These are phyloP conservation scores for Rubus idaeus DNA, from an alignment of 306 rosid species.

Conservation along the genomic window DNA sequence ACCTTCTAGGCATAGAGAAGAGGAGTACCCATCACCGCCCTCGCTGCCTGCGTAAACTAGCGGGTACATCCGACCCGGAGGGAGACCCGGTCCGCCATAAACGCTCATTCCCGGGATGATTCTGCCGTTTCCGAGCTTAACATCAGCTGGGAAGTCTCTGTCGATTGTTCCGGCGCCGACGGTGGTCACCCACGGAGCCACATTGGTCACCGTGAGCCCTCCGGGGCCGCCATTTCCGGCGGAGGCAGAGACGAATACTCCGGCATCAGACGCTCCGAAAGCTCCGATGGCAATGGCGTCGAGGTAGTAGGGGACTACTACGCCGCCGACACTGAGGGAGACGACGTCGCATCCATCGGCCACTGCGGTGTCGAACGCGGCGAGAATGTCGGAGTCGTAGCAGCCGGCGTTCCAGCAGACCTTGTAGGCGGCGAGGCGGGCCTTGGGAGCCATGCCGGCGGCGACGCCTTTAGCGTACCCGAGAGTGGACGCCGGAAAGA, in stretches of 20 bases:
- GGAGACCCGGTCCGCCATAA: constrained; percentile 72
- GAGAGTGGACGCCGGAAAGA: constrained; percentile 65
- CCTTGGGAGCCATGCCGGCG: constrained; percentile 93
- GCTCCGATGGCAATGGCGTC: constrained; percentile 79
- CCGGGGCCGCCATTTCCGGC: constrained; percentile 96
- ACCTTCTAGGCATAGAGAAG: constrained; percentile 79
- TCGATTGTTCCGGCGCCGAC: constrained; percentile 96
- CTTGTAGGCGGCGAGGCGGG: constrained; percentile 73
- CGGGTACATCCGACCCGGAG: constrained; percentile 67
- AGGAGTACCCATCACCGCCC: constrained; percentile 74
- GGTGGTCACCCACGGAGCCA: constrained; percentile 88
- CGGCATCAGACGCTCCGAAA: constrained; percentile 54
- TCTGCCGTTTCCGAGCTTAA: constrained; percentile 73
- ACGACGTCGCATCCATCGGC: constrained; percentile 74
- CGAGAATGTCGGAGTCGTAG: constrained; percentile 79
- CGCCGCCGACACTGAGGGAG: constrained; percentile 89
- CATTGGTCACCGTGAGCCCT: constrained; percentile 72
- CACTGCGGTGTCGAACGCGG: constrained; percentile 82
- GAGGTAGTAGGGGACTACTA: constrained; percentile 78
- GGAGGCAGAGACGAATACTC: constrained; percentile 77
- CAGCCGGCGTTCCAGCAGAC: constrained; percentile 86
- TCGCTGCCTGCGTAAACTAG: constrained; percentile 67
- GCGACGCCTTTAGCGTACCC: constrained; percentile 79
- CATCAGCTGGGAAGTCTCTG: constrained; percentile 80
- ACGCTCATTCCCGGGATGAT: constrained; percentile 56